Evolutionary conservation across 306 rosid species (phyloP).

Genomic region (Rubus parviflorus): DNA sequence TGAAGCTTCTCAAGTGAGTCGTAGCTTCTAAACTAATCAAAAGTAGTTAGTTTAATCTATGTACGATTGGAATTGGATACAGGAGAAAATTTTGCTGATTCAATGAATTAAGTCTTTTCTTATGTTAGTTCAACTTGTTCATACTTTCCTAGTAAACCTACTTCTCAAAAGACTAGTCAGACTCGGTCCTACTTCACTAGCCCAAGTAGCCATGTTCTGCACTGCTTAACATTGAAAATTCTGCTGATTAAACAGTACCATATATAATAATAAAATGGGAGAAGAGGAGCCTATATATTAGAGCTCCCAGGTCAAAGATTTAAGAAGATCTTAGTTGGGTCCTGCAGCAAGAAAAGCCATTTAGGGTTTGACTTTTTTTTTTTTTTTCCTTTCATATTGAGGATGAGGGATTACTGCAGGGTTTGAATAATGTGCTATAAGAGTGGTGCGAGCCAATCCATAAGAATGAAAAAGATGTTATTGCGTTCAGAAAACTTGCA

Average conservation of each 20-base stretch:
- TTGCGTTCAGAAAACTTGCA: not conserved
- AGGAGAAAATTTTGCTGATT: not conserved
- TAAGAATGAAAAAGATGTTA: too few species aligned
- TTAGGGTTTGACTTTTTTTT: not conserved
- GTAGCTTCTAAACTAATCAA: not conserved
- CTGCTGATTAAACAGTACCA: not conserved
- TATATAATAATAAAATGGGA: not conserved
- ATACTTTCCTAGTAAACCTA: not conserved
- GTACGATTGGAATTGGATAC: not conserved
- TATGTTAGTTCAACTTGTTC: not conserved
- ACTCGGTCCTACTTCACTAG: not conserved
- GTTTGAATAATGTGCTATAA: not conserved
- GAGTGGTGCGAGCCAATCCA: not conserved
- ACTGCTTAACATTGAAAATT: slow-evolving; percentile 7
- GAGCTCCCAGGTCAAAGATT: slow-evolving; percentile 6
- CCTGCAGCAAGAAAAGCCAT: not conserved
- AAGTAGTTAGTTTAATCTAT: not conserved
- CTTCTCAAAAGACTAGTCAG: slow-evolving; percentile 18
- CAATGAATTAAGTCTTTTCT: slow-evolving; percentile 8
- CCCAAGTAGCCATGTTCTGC: slow-evolving; percentile 18
- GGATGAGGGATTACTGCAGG: not conserved
- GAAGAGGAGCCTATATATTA: not conserved
- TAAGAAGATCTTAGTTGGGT: slow-evolving; percentile 7
- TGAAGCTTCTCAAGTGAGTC: not conserved
- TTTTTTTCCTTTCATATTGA: not conserved